Evolutionary conservation across 2,329 filamentous ascomycete species (phyloP).

Genomic region (Pseudogymnoascus sp.): DNA sequence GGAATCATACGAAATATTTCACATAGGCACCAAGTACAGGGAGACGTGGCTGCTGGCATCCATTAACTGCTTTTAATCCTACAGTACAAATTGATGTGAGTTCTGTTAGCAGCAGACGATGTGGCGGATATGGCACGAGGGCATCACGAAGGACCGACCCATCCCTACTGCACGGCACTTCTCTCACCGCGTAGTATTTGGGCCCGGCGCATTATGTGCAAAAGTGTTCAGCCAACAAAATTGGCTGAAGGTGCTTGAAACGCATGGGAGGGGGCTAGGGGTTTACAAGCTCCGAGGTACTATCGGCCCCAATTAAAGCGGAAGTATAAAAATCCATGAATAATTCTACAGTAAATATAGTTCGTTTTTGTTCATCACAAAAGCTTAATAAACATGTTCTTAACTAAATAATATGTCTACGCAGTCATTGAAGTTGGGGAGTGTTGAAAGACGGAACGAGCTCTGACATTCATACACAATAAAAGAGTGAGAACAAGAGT

Average conservation of each 20-base stretch:
- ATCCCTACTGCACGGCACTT: not conserved
- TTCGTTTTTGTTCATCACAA: not conserved
- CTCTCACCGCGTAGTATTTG: not conserved
- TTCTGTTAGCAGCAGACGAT: not conserved
- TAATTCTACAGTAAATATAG: not conserved
- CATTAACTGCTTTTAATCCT: no score
- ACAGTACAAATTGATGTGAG: no score
- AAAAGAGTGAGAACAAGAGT: not conserved
- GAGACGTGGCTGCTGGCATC: not conserved
- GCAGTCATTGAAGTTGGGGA: not conserved
- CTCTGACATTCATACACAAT: not conserved
- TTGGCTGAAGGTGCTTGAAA: not conserved
- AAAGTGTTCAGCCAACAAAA: not conserved
- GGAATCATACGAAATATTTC: not conserved
- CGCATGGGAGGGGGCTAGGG: not conserved
- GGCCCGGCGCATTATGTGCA: not conserved
- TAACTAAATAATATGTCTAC: not conserved
- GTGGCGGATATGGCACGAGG: not conserved
- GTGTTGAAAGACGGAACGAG: not conserved
- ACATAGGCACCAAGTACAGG: not conserved
- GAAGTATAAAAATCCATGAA: slow-evolving; percentile 2
- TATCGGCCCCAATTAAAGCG: not conserved
- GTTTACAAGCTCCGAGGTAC: not conserved
- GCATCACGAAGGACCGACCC: not conserved
- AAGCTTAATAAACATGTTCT: not conserved